Evolutionary conservation across 1,284 basidiomycete genomes (phyloP), one percentile per base, ranked within the genome.

Genomic region (Cutaneotrichosporon sp.): DNA sequence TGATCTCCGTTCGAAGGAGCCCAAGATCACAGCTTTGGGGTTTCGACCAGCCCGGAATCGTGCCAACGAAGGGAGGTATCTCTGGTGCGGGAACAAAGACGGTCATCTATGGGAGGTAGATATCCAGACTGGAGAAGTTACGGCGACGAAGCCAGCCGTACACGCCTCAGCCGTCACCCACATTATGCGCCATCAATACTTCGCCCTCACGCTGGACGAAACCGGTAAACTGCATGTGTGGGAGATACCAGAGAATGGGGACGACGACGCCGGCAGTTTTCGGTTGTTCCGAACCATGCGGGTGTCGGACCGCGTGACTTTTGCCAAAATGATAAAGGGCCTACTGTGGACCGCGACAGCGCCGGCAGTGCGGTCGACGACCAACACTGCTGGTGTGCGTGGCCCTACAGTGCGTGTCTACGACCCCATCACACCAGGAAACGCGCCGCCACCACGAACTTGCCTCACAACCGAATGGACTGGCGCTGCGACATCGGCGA

Each of bases 81-180:
- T 91, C 6, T 94, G 90, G 91, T 76, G 86, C 16, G 92, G 91
- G 1, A 90, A 88, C 34, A 90, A 87, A 74, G 90, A 93, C 26
- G 92, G 92, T 0, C 84, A 87, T 68, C 55, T 96, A 14, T 80
- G 86, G 62, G 90, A 94, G 75, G 62, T 92, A 47, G 89, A 94
- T 65, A 77, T 87, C 26, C 71, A 78, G 44, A 81, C 78, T 16
- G 27, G 6, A 11, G 27, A n/a, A 9, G 72, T 90, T 14, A 78
- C 78, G 0, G 81, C 81, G 4, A 76, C 78, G 17, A 86, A 83
- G 57, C 76, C 79, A 11, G 76, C 77, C 14, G 81, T 81, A 0
- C 91, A 94, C 67, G 66, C 81, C 0, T 79, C 83, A 46, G 71
- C 84, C 0, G 79, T 96, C 46, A 80, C 80, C 1, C 78, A 84